These are phyloP conservation scores for Chaetomium fimeti DNA, from an alignment of 495 filamentous ascomycete genomes.

Conservation along the genomic window DNA sequence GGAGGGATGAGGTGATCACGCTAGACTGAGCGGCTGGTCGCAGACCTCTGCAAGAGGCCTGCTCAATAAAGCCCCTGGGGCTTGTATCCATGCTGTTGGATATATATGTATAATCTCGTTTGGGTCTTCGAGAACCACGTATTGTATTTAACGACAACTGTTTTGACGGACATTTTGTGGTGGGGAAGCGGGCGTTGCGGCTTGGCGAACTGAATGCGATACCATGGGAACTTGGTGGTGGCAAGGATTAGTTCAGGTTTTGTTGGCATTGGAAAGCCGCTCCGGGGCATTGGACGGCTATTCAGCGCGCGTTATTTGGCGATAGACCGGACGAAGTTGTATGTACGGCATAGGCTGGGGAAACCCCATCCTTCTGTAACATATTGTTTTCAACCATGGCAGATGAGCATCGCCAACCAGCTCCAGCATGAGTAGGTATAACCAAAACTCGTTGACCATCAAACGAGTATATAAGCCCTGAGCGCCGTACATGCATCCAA, in stretches of 20 bases:
- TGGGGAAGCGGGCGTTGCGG: background rate
- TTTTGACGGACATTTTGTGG: background rate
- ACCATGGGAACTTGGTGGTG: background rate
- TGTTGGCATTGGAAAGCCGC: conserved; percentile 20
- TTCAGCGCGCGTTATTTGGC: background rate
- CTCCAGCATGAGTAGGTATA: background rate
- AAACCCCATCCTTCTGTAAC: background rate
- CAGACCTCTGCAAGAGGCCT: background rate
- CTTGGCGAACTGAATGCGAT: background rate
- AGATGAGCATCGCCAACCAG: background rate
- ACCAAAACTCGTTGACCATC: background rate
- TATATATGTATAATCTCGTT: background rate
- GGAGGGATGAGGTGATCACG: conserved; percentile 15
- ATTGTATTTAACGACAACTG: background rate
- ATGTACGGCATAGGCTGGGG: conserved; percentile 4
- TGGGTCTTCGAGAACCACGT: background rate
- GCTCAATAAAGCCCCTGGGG: background rate
- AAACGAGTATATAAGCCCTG: background rate
- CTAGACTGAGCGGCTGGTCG: conserved; percentile 14
- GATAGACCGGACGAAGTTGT: background rate
- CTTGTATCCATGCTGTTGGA: background rate
- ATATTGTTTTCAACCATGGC: background rate
- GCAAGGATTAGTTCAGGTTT: background rate
- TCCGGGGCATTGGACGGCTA: conserved; percentile 14
- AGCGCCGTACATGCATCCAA: conserved; percentile 17